Evolutionary conservation across 176 grass and related monocot species (phyloP).

Genomic region (Zea luxurians): DNA sequence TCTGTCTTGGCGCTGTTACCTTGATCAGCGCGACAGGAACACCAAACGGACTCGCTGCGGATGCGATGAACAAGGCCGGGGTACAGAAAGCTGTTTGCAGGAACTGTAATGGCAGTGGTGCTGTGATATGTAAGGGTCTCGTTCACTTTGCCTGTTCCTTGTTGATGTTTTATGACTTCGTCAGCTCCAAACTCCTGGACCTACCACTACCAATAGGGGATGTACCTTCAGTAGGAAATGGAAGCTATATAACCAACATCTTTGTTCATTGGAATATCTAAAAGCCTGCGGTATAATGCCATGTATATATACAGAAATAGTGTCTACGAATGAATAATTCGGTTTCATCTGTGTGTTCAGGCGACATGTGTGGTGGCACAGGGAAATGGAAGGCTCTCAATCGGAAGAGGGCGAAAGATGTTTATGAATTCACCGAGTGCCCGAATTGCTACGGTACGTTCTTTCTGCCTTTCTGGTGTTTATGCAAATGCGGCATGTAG

Average conservation of each 20-base stretch:
- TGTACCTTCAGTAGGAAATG: neutral
- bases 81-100: conserved; percentile 73
- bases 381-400: conserved; percentile 99
- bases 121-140: conserved; percentile 77
- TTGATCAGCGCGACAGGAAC: conserved; percentile 54
- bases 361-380: conserved; percentile 98
- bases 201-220: neutral
- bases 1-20: conserved; percentile 70
- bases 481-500: neutral
- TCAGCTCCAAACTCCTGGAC: neutral
- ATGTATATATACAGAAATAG: neutral
- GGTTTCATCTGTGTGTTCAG: conserved; percentile 42
- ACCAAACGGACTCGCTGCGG: conserved; percentile 54
- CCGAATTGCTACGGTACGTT: conserved; percentile 94
- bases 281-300: neutral
- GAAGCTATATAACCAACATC: neutral
- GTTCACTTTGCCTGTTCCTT: conserved; percentile 2
- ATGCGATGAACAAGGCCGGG: conserved; percentile 30
- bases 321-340: neutral
- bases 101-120: conserved; percentile 77
- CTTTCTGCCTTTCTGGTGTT: neutral
- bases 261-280: neutral
- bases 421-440: conserved; percentile 94
- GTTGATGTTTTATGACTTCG: neutral
- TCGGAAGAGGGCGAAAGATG: conserved; percentile 95